Conservation (phyloP, 2,329 filamentous ascomycete species). For the Pseudogymnoascus sp. region DNA sequence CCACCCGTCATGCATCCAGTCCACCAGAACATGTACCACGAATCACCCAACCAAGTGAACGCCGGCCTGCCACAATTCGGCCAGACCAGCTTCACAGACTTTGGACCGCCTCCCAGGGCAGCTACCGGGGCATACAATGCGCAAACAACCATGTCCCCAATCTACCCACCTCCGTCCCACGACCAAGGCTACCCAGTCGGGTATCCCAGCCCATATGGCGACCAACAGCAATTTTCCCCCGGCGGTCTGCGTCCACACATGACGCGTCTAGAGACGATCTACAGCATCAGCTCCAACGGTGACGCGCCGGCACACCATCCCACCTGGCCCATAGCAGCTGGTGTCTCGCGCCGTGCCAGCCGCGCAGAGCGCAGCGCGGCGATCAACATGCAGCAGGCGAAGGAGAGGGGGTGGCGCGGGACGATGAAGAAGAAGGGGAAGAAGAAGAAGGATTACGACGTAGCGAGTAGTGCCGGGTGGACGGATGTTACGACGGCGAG, state of each 20-base stretch:
- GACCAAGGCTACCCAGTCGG: neutral
- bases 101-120: neutral
- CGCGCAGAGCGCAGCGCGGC: slow-evolving; percentile 54
- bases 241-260: slow-evolving; percentile 37
- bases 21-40: neutral
- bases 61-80: neutral
- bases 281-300: slow-evolving; percentile 32
- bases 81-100: neutral
- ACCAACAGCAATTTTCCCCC: slow-evolving; percentile 42
- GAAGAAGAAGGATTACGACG: slow-evolving; percentile 36
- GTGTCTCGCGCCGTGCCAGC: slow-evolving; percentile 35
- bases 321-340: slow-evolving; percentile 15
- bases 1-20: neutral
- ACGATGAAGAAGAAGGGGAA: slow-evolving; percentile 34
- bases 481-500: slow-evolving; percentile 38
- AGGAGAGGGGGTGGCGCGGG: slow-evolving; percentile 48
- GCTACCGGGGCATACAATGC: neutral
- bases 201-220: slow-evolving; percentile 17
- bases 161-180: slow-evolving; percentile 17
- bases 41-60: neutral
- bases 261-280: slow-evolving; percentile 51
- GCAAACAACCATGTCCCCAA: slow-evolving; percentile 12
- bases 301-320: slow-evolving; percentile 22
- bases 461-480: slow-evolving; percentile 43
- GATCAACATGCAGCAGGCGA: slow-evolving; percentile 57